Evolutionary conservation across 2,329 filamentous ascomycete species (phyloP), one percentile per base, ranked within the genome.

Genomic region (Tetracladium maxilliforme): DNA sequence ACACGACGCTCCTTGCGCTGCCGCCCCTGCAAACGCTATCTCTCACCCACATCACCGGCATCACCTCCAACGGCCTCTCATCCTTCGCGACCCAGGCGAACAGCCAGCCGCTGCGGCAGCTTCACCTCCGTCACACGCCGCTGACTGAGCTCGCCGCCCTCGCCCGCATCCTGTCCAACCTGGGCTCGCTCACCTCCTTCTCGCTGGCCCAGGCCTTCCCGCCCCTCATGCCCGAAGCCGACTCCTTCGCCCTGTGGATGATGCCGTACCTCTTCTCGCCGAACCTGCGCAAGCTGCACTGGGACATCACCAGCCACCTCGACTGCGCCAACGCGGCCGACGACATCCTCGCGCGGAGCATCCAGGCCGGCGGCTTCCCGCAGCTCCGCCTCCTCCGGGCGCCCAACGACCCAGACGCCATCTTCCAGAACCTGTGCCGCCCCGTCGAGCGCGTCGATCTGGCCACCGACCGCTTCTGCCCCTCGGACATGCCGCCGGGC

Each of bases 351-450:
- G 69, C 74, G 2, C 56, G 58, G 30, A 70, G 70, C 38, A 78
- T 84, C 34, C 47, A 48, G 5, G 59, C 63, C 2, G 52, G 53
- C 5, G 70, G 69, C 0, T 80, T 86, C 39, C 78, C 79, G 0
- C 44, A 51, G 1, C 57, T 86, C 7, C 54, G 52, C 7, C 52
- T 43, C 2, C 49, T 84, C 11, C 67, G 78, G 27, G 58, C 69
- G 0, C 79, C 76, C 2, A 69, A 69, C 29, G 79, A 86, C 34
- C 64, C 74, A 2, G 65, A 79, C 5, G 79, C 77, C 14, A 37
- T 66, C 6, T 69, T 84, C 33, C 79, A 86, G 47, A 50, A 56
- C 2, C 58, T 83, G 2, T 86, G 79, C 45, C 63, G 61, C 21
- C 77, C 77, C 1, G 51, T 61, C 4, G 63, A 64, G 16, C 56